Evolutionary conservation across 2,329 filamentous ascomycete genomes (phyloP).

Genomic region (Balansia obtecta): DNA sequence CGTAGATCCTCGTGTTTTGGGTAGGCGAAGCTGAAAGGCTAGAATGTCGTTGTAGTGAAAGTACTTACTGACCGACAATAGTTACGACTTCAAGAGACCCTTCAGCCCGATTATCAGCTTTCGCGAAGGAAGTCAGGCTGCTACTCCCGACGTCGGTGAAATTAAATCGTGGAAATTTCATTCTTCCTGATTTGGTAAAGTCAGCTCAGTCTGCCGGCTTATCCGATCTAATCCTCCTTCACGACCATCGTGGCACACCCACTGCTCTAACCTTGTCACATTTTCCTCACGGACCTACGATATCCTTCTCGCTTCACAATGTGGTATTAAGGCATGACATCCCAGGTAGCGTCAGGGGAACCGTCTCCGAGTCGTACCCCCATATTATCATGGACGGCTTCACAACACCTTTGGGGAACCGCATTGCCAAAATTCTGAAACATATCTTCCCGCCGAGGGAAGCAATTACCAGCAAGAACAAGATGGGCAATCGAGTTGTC

Average conservation of each 20-base stretch:
- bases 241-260: constrained; percentile 86
- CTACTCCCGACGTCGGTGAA: constrained; percentile 76
- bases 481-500: constrained; percentile 78
- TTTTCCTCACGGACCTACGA: constrained; percentile 71
- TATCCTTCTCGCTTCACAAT: constrained; percentile 79
- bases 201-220: constrained; percentile 72
- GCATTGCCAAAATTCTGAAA: constrained; percentile 83
- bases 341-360: constrained; percentile 73
- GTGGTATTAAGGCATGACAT: constrained; percentile 90
- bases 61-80: constrained; percentile 21
- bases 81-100: constrained; percentile 87
- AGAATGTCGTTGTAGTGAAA: neutral
- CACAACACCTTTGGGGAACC: constrained; percentile 62
- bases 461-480: constrained; percentile 53
- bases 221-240: constrained; percentile 74
- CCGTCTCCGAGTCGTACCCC: constrained; percentile 83
- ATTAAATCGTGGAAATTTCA: constrained; percentile 81
- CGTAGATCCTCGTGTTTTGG: constrained; percentile 71
- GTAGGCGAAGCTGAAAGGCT: constrained; percentile 48
- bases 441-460: constrained; percentile 90
- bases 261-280: constrained; percentile 82
- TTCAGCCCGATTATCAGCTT: constrained; percentile 71
- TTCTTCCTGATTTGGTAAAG: constrained; percentile 72
- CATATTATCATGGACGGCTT: constrained; percentile 96
- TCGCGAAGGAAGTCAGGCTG: constrained; percentile 82